phyloP scores from a whole-genome alignment of 2,329 filamentous ascomycete genomes.

The Periconia sp. region DNA sequence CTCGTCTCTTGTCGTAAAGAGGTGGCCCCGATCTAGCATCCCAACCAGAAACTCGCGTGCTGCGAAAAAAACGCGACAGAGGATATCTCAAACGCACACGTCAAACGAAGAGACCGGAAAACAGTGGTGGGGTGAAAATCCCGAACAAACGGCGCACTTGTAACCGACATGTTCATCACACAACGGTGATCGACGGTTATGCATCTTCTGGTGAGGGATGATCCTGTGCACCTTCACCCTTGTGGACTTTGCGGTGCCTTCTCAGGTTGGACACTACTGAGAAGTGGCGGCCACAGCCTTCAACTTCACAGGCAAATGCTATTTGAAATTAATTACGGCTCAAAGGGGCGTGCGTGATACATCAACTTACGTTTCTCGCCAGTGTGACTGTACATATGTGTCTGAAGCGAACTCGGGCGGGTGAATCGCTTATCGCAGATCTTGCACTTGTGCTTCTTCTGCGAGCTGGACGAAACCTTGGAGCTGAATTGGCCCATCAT shows the following conservation, averaged over 20 bases:
- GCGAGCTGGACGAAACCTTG: slow-evolving; percentile 91
- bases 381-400: slow-evolving; percentile 98
- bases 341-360: neutral
- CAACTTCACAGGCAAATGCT: slow-evolving; percentile 95
- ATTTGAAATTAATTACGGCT: slow-evolving; percentile 16
- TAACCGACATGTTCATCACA: slow-evolving; percentile 25
- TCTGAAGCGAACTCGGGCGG: slow-evolving; percentile 90
- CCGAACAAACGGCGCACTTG: slow-evolving; percentile 9
- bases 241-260: slow-evolving; percentile 95
- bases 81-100: slow-evolving; percentile 45
- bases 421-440: slow-evolving; percentile 98
- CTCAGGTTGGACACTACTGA: slow-evolving; percentile 96
- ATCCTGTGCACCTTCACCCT: slow-evolving; percentile 64
- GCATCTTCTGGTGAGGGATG: slow-evolving; percentile 57
- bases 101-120: slow-evolving; percentile 28
- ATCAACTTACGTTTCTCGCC: slow-evolving; percentile 91
- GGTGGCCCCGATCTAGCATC: slow-evolving; percentile 27
- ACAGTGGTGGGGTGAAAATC: slow-evolving; percentile 19
- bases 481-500: slow-evolving; percentile 99
- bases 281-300: slow-evolving; percentile 94
- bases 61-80: slow-evolving; percentile 36
- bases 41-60: slow-evolving; percentile 26
- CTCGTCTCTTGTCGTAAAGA: slow-evolving; percentile 29
- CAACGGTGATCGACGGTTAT: slow-evolving; percentile 34
- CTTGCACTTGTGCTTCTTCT: slow-evolving; percentile 99